Percentiles rank a stretch among this genome's conserved stretches.
phyloP scores from a whole-genome alignment of 2,329 filamentous ascomycete genomes.

The Aspergillus transmontanensis region DNA sequence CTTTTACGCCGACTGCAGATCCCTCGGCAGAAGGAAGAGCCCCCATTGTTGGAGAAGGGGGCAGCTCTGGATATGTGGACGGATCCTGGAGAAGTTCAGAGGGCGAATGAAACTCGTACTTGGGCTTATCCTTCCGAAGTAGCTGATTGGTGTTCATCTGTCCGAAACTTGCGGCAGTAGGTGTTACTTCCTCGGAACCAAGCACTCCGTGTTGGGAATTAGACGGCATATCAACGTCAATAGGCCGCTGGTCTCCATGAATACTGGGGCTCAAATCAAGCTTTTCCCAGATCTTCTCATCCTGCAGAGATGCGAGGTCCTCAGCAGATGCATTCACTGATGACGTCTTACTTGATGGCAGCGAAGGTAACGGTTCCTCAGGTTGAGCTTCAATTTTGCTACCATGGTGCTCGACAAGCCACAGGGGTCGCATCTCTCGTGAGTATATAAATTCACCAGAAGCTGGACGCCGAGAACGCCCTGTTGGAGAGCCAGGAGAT shows the following conservation, averaged over 20 bases:
- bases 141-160: slow-evolving; percentile 21
- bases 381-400: slow-evolving; percentile 43
- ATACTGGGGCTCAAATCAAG: slow-evolving; percentile 26
- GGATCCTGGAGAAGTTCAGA: slow-evolving; percentile 49
- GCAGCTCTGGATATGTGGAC: slow-evolving; percentile 25
- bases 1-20: slow-evolving; percentile 29
- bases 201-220: slow-evolving; percentile 49
- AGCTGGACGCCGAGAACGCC: slow-evolving; percentile 49
- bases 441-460: slow-evolving; percentile 56
- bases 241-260: slow-evolving; percentile 26
- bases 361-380: slow-evolving; percentile 50
- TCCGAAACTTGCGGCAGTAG: slow-evolving; percentile 60
- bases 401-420: slow-evolving; percentile 71
- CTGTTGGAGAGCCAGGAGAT: slow-evolving; percentile 46
- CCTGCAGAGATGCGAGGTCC: slow-evolving; percentile 35
- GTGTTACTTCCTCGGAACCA: slow-evolving; percentile 68
- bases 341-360: slow-evolving; percentile 54
- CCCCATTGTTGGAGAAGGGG: slow-evolving; percentile 25
- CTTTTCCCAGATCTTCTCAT: slow-evolving; percentile 35
- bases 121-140: slow-evolving; percentile 42
- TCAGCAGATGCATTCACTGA: slow-evolving; percentile 51
- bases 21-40: slow-evolving; percentile 35
- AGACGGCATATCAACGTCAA: slow-evolving; percentile 37
- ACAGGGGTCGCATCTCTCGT: slow-evolving; percentile 77
- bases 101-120: slow-evolving; percentile 51